Evolutionary conservation across 805 yeast species (phyloP).

Genomic region (Wickerhamiella brachini): DNA sequence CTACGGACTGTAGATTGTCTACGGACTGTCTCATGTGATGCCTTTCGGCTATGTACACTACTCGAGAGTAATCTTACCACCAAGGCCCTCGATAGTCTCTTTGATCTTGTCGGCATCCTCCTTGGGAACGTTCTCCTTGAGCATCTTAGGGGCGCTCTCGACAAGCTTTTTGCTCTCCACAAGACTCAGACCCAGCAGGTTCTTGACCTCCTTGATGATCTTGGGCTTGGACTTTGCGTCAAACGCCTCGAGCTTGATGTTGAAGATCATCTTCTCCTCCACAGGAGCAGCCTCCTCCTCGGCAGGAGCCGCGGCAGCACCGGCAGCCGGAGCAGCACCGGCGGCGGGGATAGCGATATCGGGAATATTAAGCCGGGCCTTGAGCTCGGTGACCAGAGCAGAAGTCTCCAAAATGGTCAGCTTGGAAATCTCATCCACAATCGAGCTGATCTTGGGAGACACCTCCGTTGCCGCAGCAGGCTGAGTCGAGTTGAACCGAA

Average conservation of each 20-base stretch:
- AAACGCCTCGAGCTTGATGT: slow-evolving; percentile 81
- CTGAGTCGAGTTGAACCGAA: slow-evolving; percentile 28
- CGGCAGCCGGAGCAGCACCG: slow-evolving; percentile 45
- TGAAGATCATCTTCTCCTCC: slow-evolving; percentile 87
- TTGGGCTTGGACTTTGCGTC: slow-evolving; percentile 94
- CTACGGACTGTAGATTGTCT: too few relatives aligned
- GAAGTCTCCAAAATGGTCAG: slow-evolving; percentile 90
- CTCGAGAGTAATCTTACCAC: slow-evolving; percentile 86
- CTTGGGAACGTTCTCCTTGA: slow-evolving; percentile 91
- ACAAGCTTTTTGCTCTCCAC: slow-evolving; percentile 97
- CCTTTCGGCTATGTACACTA: too few relatives aligned
- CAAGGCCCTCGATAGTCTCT: slow-evolving; percentile 80
- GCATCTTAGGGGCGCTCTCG: slow-evolving; percentile 90
- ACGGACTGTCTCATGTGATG: too few relatives aligned
- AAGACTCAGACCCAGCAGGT: slow-evolving; percentile 75
- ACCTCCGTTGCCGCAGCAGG: slow-evolving; percentile 32
- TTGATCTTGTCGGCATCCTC: slow-evolving; percentile 97
- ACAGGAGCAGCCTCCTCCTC: slow-evolving; percentile 68
- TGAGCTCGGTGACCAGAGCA: slow-evolving; percentile 57
- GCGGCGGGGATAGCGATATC: slow-evolving; percentile 78
- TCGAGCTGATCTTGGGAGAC: slow-evolving; percentile 74
- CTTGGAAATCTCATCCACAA: slow-evolving; percentile 83
- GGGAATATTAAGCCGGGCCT: slow-evolving; percentile 73
- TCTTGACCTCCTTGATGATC: slow-evolving; percentile 93
- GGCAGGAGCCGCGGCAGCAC: slow-evolving; percentile 51